Evolutionary conservation across 148 eudicot genomes (phyloP).

Genomic region (Cornus florida): DNA sequence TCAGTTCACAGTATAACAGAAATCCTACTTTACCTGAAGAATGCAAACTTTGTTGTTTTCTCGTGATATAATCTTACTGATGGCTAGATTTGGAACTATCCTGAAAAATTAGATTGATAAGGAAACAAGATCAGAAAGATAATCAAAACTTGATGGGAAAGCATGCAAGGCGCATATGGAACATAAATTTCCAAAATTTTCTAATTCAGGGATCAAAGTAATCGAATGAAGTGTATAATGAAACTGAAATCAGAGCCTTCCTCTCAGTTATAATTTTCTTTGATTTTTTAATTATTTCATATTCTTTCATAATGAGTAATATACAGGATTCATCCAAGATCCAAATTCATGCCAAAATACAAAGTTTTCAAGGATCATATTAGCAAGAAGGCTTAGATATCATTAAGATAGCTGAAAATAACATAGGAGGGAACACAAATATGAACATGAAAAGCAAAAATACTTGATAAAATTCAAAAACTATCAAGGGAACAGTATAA

Average conservation of each 20-base stretch:
- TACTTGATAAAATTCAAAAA: neutral
- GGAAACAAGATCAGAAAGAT: constrained; percentile 10
- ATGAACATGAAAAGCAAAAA: neutral
- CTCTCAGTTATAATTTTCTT: neutral
- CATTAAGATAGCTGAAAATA: neutral
- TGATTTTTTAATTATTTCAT: neutral
- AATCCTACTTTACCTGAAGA: constrained; percentile 58
- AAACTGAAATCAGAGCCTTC: neutral
- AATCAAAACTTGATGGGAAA: neutral
- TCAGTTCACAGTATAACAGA: neutral
- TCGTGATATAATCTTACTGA: constrained; percentile 80
- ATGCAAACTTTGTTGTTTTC: constrained; percentile 95
- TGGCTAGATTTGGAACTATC: constrained; percentile 95
- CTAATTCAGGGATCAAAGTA: neutral
- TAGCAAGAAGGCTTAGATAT: neutral
- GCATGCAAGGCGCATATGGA: constrained; percentile 1
- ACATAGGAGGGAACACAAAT: neutral
- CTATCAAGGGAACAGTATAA: neutral
- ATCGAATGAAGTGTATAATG: neutral
- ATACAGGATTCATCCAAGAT: neutral
- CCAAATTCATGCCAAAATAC: neutral
- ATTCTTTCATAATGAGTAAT: neutral
- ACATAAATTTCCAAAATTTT: neutral
- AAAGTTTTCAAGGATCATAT: neutral
- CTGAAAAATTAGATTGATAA: constrained; percentile 39